Base-by-base conservation (phyloP, 495 filamentous ascomycete species). In the Hyaloscypha finlandica region DNA sequence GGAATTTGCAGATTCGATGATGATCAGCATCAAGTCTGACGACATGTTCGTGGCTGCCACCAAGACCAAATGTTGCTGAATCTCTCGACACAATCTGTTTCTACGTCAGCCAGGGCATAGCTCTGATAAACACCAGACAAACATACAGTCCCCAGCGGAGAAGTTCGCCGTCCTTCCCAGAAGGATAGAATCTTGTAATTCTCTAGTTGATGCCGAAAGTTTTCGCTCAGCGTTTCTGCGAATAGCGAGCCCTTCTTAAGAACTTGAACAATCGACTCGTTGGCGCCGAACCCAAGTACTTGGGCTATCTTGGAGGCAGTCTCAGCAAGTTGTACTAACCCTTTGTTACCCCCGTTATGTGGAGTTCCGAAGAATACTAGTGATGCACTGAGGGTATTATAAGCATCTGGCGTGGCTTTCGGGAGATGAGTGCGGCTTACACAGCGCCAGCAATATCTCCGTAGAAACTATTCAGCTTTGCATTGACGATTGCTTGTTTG, bases 181-280 rank as follows among this genome's bases (percentile, higher is more conserved):
- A 59, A 59, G 29, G 57, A 59, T 14, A 59, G 5, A 30, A 59
- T 8, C 5, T 14, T 8, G 20, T 59, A 59, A 11, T 59, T 20
- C 31, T 33, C 57, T 31, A 59, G 57, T 59, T 59, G 57, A 33
- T 59, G 57, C 57, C 57, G 30, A 20, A 20, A 59, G 20, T 59
- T 59, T 30, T 59, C 57, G 11, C 35, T 11, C 11, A 59, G 20
- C 9, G 35, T 30, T 31, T 59, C 57, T 31, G 57, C 30, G 30
- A 59, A 59, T 6, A 59, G 57, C 5, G 57, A 59, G 12, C 57
- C 57, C 35, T 35, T 59, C 31, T 59, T 59, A 6, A 59, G 31
- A 6, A 11, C 57, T 59, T 59, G 22, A 20, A 59, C 35, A 33
- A 59, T 59, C n/a, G n/a, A n/a, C 9, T 59, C 57, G 31, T 59